A percentile compares a stretch with the other conserved stretches of the same genome.
These are phyloP conservation scores for Cladosporium sp. DNA, from an alignment of 2,329 filamentous ascomycete species.

Conservation along the genomic window DNA sequence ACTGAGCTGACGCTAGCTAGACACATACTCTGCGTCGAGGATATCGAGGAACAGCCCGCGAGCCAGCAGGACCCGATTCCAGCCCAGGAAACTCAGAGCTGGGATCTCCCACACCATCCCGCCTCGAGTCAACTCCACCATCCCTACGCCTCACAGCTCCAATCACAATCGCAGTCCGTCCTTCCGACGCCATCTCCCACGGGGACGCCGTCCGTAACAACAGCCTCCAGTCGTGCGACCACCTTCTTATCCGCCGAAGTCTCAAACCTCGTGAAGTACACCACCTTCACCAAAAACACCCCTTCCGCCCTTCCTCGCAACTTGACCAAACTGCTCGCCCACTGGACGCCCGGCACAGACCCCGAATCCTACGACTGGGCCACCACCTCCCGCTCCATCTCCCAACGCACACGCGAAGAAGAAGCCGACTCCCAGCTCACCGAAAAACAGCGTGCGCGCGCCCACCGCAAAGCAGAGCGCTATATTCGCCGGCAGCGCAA, in stretches of 20 bases:
- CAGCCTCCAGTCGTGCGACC: constrained; percentile 26
- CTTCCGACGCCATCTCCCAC: constrained; percentile 35
- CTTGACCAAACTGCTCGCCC: constrained; percentile 41
- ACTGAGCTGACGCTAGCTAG: constrained; percentile 42
- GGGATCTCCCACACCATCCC: constrained; percentile 17
- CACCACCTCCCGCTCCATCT: constrained; percentile 32
- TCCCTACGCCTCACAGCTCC: constrained; percentile 5
- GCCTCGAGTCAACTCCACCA: constrained; percentile 6
- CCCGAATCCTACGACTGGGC: constrained; percentile 45
- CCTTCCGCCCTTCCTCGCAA: constrained; percentile 32
- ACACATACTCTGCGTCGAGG: constrained; percentile 21
- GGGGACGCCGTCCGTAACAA: constrained; percentile 33
- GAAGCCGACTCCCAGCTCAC: constrained; percentile 40
- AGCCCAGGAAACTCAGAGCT: constrained; percentile 4
- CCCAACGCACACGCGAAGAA: constrained; percentile 31
- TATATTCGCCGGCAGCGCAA: constrained; percentile 43
- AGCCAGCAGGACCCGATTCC: not conserved
- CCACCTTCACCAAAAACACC: constrained; percentile 35
- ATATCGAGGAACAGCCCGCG: constrained; percentile 10
- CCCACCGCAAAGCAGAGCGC: constrained; percentile 42
- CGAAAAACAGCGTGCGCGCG: constrained; percentile 38
- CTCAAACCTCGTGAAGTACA: constrained; percentile 39
- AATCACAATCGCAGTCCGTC: constrained; percentile 19
- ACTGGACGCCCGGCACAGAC: constrained; percentile 44
- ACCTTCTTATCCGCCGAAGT: constrained; percentile 31